Conservation (phyloP, 345 rosid genomes). For the Moricandia moricandioides region DNA sequence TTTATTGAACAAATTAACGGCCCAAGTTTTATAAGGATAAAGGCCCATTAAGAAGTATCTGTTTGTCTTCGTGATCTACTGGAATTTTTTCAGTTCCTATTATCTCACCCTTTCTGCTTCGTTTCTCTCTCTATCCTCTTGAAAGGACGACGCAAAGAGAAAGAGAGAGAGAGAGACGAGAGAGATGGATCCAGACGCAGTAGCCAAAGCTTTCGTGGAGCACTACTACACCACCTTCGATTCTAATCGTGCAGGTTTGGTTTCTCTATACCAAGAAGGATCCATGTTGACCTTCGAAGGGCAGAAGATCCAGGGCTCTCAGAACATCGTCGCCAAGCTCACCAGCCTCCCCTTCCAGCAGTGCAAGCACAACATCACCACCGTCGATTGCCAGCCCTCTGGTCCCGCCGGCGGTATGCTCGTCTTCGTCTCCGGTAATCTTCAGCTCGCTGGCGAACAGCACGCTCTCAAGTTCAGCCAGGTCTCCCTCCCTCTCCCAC, state of each 20-base stretch:
- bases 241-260: constrained; percentile 57
- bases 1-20: constrained; percentile 4
- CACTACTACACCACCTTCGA: constrained; percentile 92
- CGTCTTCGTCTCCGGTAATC: constrained; percentile 87
- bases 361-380: constrained; percentile 82
- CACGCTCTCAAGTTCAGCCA: constrained; percentile 97
- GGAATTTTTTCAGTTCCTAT: background rate
- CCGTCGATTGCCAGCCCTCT: constrained; percentile 95
- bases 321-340: constrained; percentile 79
- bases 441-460: constrained; percentile 89
- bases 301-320: constrained; percentile 80
- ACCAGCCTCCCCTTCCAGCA: constrained; percentile 84
- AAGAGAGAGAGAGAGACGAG: constrained; percentile 36
- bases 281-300: constrained; percentile 96
- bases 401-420: constrained; percentile 86
- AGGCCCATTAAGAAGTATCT: background rate
- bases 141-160: constrained; percentile 11
- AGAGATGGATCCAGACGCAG: constrained; percentile 78
- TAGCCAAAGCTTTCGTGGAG: constrained; percentile 86
- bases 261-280: constrained; percentile 68
- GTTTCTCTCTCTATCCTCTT: background rate
- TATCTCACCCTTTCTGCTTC: constrained; percentile 1
- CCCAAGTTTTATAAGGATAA: background rate
- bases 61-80: background rate
- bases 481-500: constrained; percentile 38